Evolutionary conservation across 2,329 filamentous ascomycete genomes (phyloP).

Genomic region (Aspergillus fischeri): DNA sequence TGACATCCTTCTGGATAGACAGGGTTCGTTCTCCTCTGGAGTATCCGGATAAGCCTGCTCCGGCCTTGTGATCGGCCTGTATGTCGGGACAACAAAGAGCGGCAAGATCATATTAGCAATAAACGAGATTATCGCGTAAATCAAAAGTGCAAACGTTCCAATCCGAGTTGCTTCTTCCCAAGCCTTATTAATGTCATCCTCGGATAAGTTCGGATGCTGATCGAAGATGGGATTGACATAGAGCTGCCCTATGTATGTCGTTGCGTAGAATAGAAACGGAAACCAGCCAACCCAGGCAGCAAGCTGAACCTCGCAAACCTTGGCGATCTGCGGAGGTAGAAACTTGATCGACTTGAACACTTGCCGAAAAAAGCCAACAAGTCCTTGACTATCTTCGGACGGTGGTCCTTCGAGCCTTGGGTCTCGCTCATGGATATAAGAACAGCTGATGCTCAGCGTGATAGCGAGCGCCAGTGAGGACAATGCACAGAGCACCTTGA

Average conservation of each 20-base stretch:
- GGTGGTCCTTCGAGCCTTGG: conserved; percentile 67
- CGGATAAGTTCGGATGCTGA: conserved; percentile 71
- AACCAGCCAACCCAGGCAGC: conserved; percentile 96
- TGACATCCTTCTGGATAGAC: conserved; percentile 24
- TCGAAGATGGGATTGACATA: conserved; percentile 80
- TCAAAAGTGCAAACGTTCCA: conserved; percentile 81
- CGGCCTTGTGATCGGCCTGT: conserved; percentile 35
- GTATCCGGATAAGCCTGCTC: conserved; percentile 6
- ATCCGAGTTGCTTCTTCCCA: conserved; percentile 84
- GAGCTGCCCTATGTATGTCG: conserved; percentile 88
- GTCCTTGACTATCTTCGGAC: conserved; percentile 56
- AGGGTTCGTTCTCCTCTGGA: conserved; percentile 16
- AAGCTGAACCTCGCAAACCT: conserved; percentile 77
- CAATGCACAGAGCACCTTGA: conserved; percentile 85
- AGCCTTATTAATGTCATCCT: conserved; percentile 68
- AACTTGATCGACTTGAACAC: conserved; percentile 72
- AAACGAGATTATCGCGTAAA: conserved; percentile 84
- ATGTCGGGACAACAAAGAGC: conserved; percentile 79
- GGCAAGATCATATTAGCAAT: conserved; percentile 77
- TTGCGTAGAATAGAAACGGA: conserved; percentile 91
- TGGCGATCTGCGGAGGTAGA: conserved; percentile 75
- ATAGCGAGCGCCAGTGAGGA: conserved; percentile 68
- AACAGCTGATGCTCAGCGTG: conserved; percentile 68
- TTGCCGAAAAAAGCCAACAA: conserved; percentile 74
- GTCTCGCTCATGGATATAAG: conserved; percentile 71